Percentiles rank a stretch among this genome's conserved stretches.
phyloP scores from a whole-genome alignment of 176 grass and related monocot species.

The Triticum turgidum region DNA sequence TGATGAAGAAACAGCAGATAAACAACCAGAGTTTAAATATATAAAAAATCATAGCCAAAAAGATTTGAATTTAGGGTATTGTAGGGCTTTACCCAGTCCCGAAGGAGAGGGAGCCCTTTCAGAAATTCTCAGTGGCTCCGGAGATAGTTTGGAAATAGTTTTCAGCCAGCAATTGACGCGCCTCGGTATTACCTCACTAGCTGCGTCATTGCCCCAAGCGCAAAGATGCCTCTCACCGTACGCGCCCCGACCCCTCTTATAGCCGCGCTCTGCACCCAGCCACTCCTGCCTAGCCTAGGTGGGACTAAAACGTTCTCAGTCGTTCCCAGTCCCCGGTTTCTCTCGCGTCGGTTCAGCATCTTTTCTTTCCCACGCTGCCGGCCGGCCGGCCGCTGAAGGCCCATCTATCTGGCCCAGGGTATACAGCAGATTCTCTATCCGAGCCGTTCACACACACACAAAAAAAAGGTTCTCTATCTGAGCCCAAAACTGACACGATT shows the following conservation, averaged over 20 bases:
- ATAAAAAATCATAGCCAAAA: too few species aligned
- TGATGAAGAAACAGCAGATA: too few species aligned
- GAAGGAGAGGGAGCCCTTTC: too few species aligned
- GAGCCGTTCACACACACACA: not conserved
- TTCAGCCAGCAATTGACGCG: slow-evolving; percentile 98
- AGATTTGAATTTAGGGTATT: too few species aligned
- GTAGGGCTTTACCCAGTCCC: too few species aligned
- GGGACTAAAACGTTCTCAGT: not conserved
- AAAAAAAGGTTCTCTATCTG: too few species aligned
- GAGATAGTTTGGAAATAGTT: slow-evolving; percentile 74
- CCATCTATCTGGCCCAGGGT: not conserved
- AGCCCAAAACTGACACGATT: too few species aligned
- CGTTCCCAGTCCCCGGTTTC: too few species aligned
- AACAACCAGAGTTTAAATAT: too few species aligned
- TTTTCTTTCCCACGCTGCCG: not conserved
- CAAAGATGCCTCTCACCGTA: too few species aligned
- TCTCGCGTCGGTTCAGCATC: not conserved
- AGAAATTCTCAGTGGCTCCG: too few species aligned
- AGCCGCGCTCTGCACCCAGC: not conserved
- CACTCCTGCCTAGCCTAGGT: not conserved
- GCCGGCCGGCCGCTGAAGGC: not conserved
- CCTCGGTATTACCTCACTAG: slow-evolving; percentile 72
- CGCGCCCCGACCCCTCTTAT: too few species aligned
- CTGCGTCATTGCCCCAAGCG: slow-evolving; percentile 86
- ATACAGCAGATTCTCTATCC: not conserved